phyloP scores from a whole-genome alignment of 2,329 filamentous ascomycete genomes.

The Blastomyces gilchristii region DNA sequence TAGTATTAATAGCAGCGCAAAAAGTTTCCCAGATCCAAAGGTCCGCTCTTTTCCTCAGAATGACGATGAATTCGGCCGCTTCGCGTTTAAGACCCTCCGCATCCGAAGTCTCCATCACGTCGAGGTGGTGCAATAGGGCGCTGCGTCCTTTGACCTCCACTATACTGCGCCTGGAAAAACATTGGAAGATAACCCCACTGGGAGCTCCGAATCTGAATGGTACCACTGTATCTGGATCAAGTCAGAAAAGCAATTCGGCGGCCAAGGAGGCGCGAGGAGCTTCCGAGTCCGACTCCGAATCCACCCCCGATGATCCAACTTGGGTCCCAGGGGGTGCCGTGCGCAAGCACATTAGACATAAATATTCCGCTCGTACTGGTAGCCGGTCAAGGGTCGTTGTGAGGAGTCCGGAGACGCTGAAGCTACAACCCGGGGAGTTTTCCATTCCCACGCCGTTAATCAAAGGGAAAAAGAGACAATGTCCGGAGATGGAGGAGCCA shows the following conservation, averaged over 20 bases:
- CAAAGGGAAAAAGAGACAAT: conserved; percentile 25
- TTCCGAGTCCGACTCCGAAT: conserved; percentile 29
- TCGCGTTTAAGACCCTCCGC: conserved; percentile 13
- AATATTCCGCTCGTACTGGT: conserved; percentile 25
- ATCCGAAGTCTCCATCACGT: conserved; percentile 28
- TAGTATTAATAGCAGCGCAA: not conserved
- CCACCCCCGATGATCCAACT: conserved; percentile 29
- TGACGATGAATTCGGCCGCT: conserved; percentile 7
- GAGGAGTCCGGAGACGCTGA: conserved; percentile 28
- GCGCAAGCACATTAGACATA: conserved; percentile 29
- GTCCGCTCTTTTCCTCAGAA: not conserved
- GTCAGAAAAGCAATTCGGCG: conserved; percentile 7
- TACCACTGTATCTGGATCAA: conserved; percentile 9
- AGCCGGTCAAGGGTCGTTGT: conserved; percentile 22
- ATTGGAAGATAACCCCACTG: conserved; percentile 27
- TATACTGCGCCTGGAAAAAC: conserved; percentile 32
- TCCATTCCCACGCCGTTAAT: conserved; percentile 35
- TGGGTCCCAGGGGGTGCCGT: conserved; percentile 26
- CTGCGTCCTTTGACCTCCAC: conserved; percentile 34
- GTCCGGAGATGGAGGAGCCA: conserved; percentile 19
- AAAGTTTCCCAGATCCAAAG: not conserved
- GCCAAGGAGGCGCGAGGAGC: conserved; percentile 12
- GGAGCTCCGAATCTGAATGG: conserved; percentile 13
- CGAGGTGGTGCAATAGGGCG: conserved; percentile 36
- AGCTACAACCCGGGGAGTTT: conserved; percentile 32